Percentiles rank a stretch among this genome's conserved stretches.
These are phyloP conservation scores for Acer negundo DNA, from an alignment of 345 rosid species.

Conservation along the genomic window DNA sequence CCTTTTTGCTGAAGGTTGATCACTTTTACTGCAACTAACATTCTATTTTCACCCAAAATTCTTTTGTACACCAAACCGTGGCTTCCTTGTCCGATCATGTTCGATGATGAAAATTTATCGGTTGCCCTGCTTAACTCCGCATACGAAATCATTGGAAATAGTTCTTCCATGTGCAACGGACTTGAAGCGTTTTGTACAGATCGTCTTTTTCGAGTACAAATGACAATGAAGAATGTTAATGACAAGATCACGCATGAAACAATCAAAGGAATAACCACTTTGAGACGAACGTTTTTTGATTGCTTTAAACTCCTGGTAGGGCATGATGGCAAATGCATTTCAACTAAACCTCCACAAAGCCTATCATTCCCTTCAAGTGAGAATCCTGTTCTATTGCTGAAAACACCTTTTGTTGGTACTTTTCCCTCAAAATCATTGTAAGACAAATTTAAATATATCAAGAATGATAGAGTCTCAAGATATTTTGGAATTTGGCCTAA, in stretches of 20 bases:
- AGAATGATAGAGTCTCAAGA: slow-evolving; percentile 3
- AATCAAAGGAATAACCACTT: slow-evolving; percentile 1
- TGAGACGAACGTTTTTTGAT: slow-evolving; percentile 1
- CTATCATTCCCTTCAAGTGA: too few species aligned
- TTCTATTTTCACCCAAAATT: too few species aligned
- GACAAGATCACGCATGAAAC: neutral
- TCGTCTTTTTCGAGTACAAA: neutral
- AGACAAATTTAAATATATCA: slow-evolving; percentile 10
- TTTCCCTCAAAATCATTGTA: slow-evolving; percentile 16
- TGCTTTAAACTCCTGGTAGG: neutral
- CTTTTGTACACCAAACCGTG: too few species aligned
- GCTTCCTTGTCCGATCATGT: neutral
- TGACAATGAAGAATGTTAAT: neutral
- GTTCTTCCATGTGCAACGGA: neutral
- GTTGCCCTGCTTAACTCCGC: slow-evolving; percentile 17
- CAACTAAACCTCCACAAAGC: slow-evolving; percentile 19
- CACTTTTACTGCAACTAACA: too few species aligned
- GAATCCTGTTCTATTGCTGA: slow-evolving; percentile 5
- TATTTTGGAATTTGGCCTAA: slow-evolving; percentile 11
- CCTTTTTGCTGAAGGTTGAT: too few species aligned
- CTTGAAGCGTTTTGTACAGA: neutral
- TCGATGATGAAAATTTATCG: slow-evolving; percentile 24
- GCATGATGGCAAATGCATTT: slow-evolving; percentile 18
- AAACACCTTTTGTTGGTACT: slow-evolving; percentile 21
- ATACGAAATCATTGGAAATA: slow-evolving; percentile 12